Percentiles rank a stretch among this genome's conserved stretches.
Conservation (phyloP, 169 alveolate genomes). For the Plasmodium gonderi region DNA sequence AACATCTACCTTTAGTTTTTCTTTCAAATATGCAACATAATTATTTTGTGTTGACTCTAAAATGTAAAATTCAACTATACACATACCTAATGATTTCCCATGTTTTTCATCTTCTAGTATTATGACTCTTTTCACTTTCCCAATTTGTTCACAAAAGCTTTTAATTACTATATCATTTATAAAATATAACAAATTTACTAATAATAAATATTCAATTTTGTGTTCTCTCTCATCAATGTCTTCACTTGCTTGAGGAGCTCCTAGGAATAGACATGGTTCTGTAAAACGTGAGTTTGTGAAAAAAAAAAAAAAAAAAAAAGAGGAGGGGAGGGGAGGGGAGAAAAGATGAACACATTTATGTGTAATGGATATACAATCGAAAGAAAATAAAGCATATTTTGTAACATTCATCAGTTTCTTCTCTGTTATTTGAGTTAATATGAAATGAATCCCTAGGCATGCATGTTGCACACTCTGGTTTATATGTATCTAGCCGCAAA, state of each 20-base stretch:
- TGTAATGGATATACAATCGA: no score
- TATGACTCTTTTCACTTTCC: conserved; percentile 70
- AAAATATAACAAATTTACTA: conserved; percentile 39
- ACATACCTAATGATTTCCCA: conserved; percentile 64
- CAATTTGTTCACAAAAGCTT: conserved; percentile 42
- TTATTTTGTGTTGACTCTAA: conserved; percentile 52
- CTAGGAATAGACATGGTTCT: conserved; percentile 67
- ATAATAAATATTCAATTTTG: conserved; percentile 13
- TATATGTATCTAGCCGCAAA: not conserved
- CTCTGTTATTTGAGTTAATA: no score
- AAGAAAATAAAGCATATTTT: no score
- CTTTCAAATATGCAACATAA: conserved; percentile 50
- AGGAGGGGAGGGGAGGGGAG: not conserved
- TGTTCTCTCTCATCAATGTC: conserved; percentile 1
- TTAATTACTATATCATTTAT: conserved; percentile 60
- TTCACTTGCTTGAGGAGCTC: conserved; percentile 70
- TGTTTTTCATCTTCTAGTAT: conserved; percentile 60
- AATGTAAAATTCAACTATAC: conserved; percentile 56
- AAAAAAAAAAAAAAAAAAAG: no score
- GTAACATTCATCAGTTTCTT: no score
- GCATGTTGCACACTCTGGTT: not conserved
- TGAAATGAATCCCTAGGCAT: no score
- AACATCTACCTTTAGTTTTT: conserved; percentile 49
- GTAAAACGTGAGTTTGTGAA: not conserved
- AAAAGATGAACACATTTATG: not conserved